Conservation (phyloP, 176 grass and related monocot genomes). For the Poa annua region DNA sequence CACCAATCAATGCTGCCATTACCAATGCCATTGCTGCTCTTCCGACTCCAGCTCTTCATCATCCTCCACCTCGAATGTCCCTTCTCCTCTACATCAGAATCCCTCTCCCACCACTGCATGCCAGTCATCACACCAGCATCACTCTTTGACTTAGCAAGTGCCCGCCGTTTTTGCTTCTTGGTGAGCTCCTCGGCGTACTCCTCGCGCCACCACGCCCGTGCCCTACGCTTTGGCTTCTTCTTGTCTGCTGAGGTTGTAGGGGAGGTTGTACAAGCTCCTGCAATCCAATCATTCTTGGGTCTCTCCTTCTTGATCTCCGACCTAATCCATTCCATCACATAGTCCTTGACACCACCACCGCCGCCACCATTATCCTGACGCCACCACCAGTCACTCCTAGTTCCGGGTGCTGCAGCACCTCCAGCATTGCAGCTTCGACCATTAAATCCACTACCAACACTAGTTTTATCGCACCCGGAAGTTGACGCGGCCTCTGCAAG, state of each 20-base stretch:
- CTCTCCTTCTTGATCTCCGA: conserved; percentile 97
- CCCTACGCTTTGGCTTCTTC: conserved; percentile 64
- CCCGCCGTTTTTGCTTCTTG: conserved; percentile 72
- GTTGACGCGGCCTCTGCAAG: conserved; percentile 61
- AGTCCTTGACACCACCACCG: conserved; percentile 68
- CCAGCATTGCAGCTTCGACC: conserved; percentile 56
- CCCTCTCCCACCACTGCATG: conserved; percentile 78
- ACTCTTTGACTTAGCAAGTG: conserved; percentile 67
- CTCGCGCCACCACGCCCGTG: conserved; percentile 94
- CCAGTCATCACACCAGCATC: conserved; percentile 45
- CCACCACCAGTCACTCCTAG: conserved; percentile 93
- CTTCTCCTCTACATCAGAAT: conserved; percentile 60
- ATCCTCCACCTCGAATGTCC: conserved; percentile 68
- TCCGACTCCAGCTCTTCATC: conserved; percentile 75
- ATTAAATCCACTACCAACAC: conserved; percentile 53
- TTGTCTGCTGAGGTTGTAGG: conserved; percentile 44
- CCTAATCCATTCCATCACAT: conserved; percentile 98
- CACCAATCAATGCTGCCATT: conserved; percentile 61
- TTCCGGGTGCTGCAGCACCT: conserved; percentile 50
- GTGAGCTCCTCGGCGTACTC: conserved; percentile 92
- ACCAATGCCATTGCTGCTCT: conserved; percentile 50
- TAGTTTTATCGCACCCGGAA: conserved; percentile 64
- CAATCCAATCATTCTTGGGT: conserved; percentile 79
- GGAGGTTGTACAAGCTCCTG: conserved; percentile 36
- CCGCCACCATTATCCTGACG: conserved; percentile 66